phyloP scores from a whole-genome alignment of 768 basidiomycete genomes.

The Panaeolus cyanescens region DNA sequence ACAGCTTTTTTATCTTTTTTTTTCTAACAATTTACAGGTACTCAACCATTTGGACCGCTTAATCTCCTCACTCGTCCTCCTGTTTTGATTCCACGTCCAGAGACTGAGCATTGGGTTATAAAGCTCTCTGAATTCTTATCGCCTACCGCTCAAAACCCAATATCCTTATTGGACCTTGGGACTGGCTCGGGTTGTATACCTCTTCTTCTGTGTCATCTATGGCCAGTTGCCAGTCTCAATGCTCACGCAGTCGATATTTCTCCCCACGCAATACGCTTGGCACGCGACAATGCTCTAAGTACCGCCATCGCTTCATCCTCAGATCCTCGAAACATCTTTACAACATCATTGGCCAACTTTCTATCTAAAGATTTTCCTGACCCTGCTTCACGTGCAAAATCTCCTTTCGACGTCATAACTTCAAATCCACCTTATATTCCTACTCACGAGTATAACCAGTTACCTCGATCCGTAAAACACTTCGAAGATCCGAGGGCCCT shows the following conservation, averaged over 20 bases:
- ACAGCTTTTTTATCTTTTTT: constrained; percentile 10
- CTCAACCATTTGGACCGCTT: constrained; percentile 87
- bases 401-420: constrained; percentile 76
- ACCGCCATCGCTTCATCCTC: constrained; percentile 36
- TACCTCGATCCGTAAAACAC: constrained; percentile 69
- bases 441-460: constrained; percentile 55
- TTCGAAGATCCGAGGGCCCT: constrained; percentile 86
- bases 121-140: constrained; percentile 53
- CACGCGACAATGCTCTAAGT: constrained; percentile 47
- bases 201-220: constrained; percentile 72
- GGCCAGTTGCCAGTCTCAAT: constrained; percentile 52
- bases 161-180: constrained; percentile 80
- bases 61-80: constrained; percentile 74
- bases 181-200: constrained; percentile 94
- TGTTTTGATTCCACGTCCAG: constrained; percentile 91
- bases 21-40: constrained; percentile 44
- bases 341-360: constrained; percentile 40
- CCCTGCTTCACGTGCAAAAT: constrained; percentile 30
- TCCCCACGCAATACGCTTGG: constrained; percentile 53
- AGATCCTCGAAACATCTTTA: constrained; percentile 41
- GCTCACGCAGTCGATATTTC: constrained; percentile 74
- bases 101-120: constrained; percentile 86
- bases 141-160: constrained; percentile 33
- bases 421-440: constrained; percentile 90
- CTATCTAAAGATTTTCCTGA: constrained; percentile 46